These are phyloP conservation scores for Phytophthora foliorum DNA, from an alignment of 352 stramenopile genomes.

Conservation along the genomic window DNA sequence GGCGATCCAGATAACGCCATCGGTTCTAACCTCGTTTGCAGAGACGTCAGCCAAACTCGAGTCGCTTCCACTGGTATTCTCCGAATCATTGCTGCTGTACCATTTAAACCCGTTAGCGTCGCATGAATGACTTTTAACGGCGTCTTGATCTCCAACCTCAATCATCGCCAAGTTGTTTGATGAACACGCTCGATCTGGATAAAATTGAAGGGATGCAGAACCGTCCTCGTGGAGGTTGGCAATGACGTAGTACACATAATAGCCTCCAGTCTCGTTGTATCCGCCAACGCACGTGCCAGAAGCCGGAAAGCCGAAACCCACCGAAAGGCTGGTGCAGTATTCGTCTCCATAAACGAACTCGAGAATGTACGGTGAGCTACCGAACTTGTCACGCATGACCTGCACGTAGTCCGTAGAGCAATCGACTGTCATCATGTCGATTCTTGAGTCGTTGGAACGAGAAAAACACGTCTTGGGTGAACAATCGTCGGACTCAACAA, in stretches of 20 bases:
- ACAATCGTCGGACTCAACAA: background rate
- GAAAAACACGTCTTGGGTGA: background rate
- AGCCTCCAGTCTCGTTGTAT: constrained; percentile 23
- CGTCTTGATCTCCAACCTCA: constrained; percentile 1
- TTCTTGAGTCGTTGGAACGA: background rate
- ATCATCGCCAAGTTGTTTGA: background rate
- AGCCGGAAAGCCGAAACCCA: constrained; percentile 13
- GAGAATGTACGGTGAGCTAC: constrained; percentile 18
- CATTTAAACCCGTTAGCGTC: constrained; percentile 1
- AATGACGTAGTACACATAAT: constrained; percentile 11
- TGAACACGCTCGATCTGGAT: constrained; percentile 4
- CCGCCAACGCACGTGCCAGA: constrained; percentile 16
- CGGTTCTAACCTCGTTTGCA: background rate
- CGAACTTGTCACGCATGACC: constrained; percentile 19
- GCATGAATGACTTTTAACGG: constrained; percentile 11
- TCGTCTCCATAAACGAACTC: constrained; percentile 9
- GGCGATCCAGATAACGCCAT: constrained; percentile 10
- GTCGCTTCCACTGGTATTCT: background rate
- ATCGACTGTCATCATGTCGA: constrained; percentile 14
- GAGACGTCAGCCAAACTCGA: no score
- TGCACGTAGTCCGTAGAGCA: constrained; percentile 18
- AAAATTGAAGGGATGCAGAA: constrained; percentile 18
- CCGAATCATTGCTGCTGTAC: constrained; percentile 23
- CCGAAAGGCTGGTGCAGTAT: constrained; percentile 3
- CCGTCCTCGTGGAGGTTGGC: constrained; percentile 16